These are phyloP conservation scores for Didymosphaeria variabile DNA, from an alignment of 2,329 filamentous ascomycete genomes.

Conservation along the genomic window DNA sequence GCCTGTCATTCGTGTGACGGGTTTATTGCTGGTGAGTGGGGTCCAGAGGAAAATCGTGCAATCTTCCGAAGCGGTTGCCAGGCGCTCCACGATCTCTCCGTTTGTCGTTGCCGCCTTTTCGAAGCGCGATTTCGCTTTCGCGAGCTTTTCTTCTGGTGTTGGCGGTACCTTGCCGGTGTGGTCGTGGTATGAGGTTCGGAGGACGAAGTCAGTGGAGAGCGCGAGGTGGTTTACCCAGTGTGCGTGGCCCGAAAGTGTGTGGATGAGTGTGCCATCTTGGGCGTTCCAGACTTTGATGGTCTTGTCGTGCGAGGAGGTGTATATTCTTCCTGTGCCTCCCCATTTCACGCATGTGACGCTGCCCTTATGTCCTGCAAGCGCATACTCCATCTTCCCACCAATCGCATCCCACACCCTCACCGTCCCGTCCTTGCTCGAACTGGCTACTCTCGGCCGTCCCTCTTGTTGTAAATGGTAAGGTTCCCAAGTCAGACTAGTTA, in stretches of 20 bases:
- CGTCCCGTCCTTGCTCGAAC: constrained; percentile 88
- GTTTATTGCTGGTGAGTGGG: constrained; percentile 77
- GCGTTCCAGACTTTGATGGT: constrained; percentile 91
- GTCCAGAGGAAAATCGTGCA: constrained; percentile 98
- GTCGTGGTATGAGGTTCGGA: constrained; percentile 87
- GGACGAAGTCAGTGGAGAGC: constrained; percentile 88
- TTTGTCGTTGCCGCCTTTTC: constrained; percentile 82
- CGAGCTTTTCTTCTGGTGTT: constrained; percentile 73
- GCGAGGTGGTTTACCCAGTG: constrained; percentile 98
- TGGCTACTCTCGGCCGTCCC: constrained; percentile 81
- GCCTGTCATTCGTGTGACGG: constrained; percentile 85
- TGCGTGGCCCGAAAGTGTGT: constrained; percentile 82
- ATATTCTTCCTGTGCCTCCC: constrained; percentile 78
- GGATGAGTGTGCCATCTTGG: constrained; percentile 77
- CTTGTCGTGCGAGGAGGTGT: constrained; percentile 79
- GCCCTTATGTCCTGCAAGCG: constrained; percentile 87
- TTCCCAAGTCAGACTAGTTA: constrained; percentile 89
- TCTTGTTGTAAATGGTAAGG: constrained; percentile 84
- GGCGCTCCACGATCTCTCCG: constrained; percentile 79
- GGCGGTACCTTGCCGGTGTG: constrained; percentile 75
- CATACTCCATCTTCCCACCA: constrained; percentile 78
- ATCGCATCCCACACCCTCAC: constrained; percentile 87
- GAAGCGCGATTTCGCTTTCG: constrained; percentile 82
- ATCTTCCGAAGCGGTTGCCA: constrained; percentile 93
- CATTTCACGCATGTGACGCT: constrained; percentile 91